phyloP scores from a whole-genome alignment of 1,284 basidiomycete genomes.

The Cystobasidium slooffiae region DNA sequence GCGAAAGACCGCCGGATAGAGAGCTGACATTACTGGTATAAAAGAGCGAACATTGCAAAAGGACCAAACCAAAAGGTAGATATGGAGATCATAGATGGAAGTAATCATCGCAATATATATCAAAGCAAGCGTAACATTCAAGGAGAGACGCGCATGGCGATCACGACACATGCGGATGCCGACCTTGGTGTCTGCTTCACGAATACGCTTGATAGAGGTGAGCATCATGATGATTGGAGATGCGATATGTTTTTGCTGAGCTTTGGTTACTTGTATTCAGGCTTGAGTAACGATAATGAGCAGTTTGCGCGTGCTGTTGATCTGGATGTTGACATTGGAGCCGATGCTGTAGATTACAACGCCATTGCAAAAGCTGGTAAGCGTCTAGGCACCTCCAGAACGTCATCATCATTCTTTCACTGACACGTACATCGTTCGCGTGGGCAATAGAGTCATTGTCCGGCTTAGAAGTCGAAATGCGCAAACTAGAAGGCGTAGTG shows the following conservation, averaged over 20 bases:
- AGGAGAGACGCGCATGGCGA: constrained; percentile 87
- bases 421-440: neutral
- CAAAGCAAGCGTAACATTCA: constrained; percentile 84
- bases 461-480: constrained; percentile 95
- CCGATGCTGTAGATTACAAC: constrained; percentile 98
- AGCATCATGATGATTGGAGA: constrained; percentile 56
- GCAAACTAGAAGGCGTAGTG: constrained; percentile 90
- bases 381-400: neutral
- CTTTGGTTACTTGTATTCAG: neutral
- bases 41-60: constrained; percentile 49
- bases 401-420: neutral
- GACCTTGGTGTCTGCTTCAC: constrained; percentile 94
- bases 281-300: constrained; percentile 15
- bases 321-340: constrained; percentile 95
- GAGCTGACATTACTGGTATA: neutral
- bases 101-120: constrained; percentile 84
- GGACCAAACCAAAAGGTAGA: constrained; percentile 71
- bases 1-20: neutral
- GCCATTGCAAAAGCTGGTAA: constrained; percentile 90
- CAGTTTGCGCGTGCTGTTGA: constrained; percentile 68
- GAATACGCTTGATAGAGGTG: constrained; percentile 75
- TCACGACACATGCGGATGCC: constrained; percentile 90
- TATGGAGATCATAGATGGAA: constrained; percentile 91
- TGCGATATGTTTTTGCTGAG: neutral
- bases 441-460: constrained; percentile 74